Base-by-base conservation (phyloP, 768 basidiomycete species). In the Wakefieldia striispora region DNA sequence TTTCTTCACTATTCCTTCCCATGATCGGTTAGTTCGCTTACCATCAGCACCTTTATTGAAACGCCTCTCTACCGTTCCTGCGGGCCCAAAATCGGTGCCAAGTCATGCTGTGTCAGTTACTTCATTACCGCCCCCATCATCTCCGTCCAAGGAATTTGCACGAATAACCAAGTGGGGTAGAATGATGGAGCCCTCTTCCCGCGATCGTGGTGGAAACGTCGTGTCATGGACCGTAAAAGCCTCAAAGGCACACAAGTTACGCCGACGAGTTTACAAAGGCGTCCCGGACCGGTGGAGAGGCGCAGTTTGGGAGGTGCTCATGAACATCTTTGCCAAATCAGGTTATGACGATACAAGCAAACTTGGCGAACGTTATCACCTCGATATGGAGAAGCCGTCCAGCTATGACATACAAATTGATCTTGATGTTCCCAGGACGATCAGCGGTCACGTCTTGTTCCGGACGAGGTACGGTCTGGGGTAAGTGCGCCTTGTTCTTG, bases 321-420 rank as follows among this genome's bases (percentile, higher is more conserved):
- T 92, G 70, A 79, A 75, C 48, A 63, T 74, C 41, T 80, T 72
- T 56, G 68, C 84, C 45, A 71, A 64, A 41, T 70, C 74, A 20
- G 75, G 77, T 14, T 69, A 71, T 44, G 60, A 70, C 35, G 78
- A 80, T 44, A 64, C 83, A 39, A 62, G 64, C 43, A 62, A 59
- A 44, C 70, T 82, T 12, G 75, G 67, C 19, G 61, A 64, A 29
- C 75, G 80, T 49, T 89, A 88, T 56, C 71, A 76, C 54, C 80
- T 83, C 35, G 76, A 74, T 8, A 64, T 94, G 54, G 89, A 94
- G 43, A 81, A 80, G 50, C 88, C 94, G 16, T 95, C 92, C 35
- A 78, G 73, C 9, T 95, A 92, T 64, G 97, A 99, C 67, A 83
- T 97, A 27, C 97, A 98, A 73, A 97, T 98, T 57, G 97, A 99